Conservation (phyloP, 768 basidiomycete genomes). For the Trametes gibbosa region DNA sequence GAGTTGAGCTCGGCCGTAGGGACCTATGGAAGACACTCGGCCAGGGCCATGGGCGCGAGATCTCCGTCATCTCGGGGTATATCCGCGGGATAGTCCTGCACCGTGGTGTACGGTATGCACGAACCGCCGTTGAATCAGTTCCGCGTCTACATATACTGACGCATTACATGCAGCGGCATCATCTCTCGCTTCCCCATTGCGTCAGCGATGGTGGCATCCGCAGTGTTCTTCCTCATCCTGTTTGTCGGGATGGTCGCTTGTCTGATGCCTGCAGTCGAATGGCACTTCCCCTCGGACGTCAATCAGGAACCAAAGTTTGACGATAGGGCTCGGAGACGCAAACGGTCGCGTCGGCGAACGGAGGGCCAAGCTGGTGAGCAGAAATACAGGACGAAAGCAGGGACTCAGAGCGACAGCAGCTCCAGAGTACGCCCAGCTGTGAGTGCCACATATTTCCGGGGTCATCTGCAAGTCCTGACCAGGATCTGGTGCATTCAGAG, state of each 20-base stretch:
- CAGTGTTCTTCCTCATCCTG: slow-evolving; percentile 35
- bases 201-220: slow-evolving; percentile 43
- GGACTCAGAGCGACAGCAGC: slow-evolving; percentile 2
- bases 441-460: not conserved
- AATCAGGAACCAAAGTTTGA: slow-evolving; percentile 4
- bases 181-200: slow-evolving; percentile 66
- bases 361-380: slow-evolving; percentile 9
- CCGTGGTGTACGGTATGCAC: slow-evolving; percentile 64
- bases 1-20: slow-evolving; percentile 67
- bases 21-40: slow-evolving; percentile 75
- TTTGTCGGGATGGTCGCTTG: slow-evolving; percentile 32
- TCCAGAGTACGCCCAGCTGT: slow-evolving; percentile 6
- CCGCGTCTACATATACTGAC: not conserved
- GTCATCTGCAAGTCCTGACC: not conserved
- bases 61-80: slow-evolving; percentile 62
- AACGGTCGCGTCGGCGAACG: slow-evolving; percentile 12
- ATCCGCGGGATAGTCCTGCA: slow-evolving; percentile 62
- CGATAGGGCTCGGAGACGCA: slow-evolving; percentile 13
- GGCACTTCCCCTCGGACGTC: slow-evolving; percentile 25
- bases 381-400: not conserved
- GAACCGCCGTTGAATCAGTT: not conserved
- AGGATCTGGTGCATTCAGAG: not conserved
- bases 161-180: slow-evolving; percentile 49
- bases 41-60: slow-evolving; percentile 66
- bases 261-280: slow-evolving; percentile 32